A percentile compares a stretch with the other conserved stretches of the same genome.
These are phyloP conservation scores for Pisolithus orientalis DNA, from an alignment of 768 basidiomycete genomes.

Conservation along the genomic window DNA sequence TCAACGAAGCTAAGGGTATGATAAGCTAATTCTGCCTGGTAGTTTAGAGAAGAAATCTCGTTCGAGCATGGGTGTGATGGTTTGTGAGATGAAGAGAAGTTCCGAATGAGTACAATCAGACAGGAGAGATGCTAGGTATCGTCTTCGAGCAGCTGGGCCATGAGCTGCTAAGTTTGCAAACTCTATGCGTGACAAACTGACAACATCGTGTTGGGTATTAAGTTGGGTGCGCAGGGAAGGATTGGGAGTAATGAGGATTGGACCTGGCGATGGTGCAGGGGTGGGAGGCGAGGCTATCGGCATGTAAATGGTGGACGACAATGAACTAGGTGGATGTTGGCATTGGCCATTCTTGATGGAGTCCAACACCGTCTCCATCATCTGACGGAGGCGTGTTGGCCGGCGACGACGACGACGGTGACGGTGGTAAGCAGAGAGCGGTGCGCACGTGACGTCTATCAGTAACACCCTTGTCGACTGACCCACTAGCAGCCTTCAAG, in stretches of 20 bases:
- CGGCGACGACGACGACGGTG: no score
- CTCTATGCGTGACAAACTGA: slow-evolving; percentile 24
- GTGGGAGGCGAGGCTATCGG: slow-evolving; percentile 55
- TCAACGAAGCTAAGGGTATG: slow-evolving; percentile 74
- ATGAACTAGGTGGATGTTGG: not conserved
- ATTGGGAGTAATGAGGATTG: slow-evolving; percentile 50
- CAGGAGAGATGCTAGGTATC: slow-evolving; percentile 46
- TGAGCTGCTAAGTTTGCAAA: slow-evolving; percentile 28
- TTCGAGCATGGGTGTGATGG: slow-evolving; percentile 58
- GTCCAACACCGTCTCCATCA: no score
- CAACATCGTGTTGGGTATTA: slow-evolving; percentile 13
- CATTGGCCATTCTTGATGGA: not conserved
- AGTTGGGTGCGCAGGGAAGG: slow-evolving; percentile 22
- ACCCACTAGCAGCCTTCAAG: not conserved
- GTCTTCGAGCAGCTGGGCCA: slow-evolving; percentile 39
- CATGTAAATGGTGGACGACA: slow-evolving; percentile 35
- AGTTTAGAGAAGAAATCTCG: slow-evolving; percentile 54
- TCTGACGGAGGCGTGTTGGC: no score
- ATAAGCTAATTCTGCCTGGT: slow-evolving; percentile 65
- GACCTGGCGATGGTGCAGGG: slow-evolving; percentile 52
- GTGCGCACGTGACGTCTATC: no score
- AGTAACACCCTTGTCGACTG: no score
- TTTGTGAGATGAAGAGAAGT: slow-evolving; percentile 58
- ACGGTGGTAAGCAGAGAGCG: no score
- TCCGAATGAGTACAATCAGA: slow-evolving; percentile 52